Evolutionary conservation across 176 grass and related monocot species (phyloP), one percentile per base, ranked within the genome.

Genomic region (Carex pumila): DNA sequence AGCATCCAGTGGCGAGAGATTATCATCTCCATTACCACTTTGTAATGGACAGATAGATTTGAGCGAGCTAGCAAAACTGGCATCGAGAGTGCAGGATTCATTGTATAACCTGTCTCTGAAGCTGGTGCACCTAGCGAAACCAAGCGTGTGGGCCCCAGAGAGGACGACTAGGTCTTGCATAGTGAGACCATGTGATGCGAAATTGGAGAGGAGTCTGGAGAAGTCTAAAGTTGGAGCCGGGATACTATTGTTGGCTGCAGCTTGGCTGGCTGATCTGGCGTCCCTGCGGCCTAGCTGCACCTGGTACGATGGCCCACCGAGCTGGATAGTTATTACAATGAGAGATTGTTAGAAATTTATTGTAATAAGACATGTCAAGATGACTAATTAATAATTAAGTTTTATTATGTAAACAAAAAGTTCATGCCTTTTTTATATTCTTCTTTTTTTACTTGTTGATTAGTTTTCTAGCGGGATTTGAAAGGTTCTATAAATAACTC

Each of bases 101-200:
- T 94, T 98, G 92, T 94, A 98, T 70, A 93, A 13, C 73, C 91
- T 89, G 70, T 70, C 82, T 0, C 89, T 78, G 89, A 94, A 94
- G 68, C 54, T 73, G 14, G 87, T 86, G 84, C 92, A 98, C 7
- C 89, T 86, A 56, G 92, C 79, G 56, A 94, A 91, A 72, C 95
- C 92, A 62, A 98, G 86, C 7, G 92, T 93, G 85, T 94, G 95
- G 3, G 63, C 91, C 6, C 91, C 92, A 4, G 89, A 91, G 43
- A 94, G 95, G 45, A 81, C 72, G 73, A 98, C 91, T 12, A 94
- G 91, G 86, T 98, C 95, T 66, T 91, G 70, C 0, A 80, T 6
- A 3, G 89, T 31, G 75, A 93, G 91, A 8, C 90, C 92, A 0
- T 92, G 92, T 67, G 90, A 61, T 2, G 75, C 69, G 85, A 97